Conservation (phyloP, 345 rosid species). For the Mercurialis annua region DNA sequence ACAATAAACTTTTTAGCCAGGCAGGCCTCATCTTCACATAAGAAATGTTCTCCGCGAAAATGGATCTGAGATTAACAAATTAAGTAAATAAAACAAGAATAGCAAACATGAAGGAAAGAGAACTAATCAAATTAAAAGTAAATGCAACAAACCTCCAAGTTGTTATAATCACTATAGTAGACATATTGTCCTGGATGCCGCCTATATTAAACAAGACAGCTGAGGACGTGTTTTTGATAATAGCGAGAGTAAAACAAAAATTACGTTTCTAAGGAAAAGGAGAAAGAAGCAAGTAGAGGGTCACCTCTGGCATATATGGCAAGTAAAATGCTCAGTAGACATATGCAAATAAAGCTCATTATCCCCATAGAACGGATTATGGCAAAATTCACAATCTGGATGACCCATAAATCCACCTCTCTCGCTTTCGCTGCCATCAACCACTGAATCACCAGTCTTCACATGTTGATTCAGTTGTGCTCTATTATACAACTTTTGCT, state of each 20-base stretch:
- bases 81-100: conserved; percentile 1
- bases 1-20: conserved; percentile 30
- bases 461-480: conserved; percentile 23
- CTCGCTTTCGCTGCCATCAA: conserved; percentile 30
- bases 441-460: conserved; percentile 24
- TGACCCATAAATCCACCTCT: conserved; percentile 32
- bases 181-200: conserved; percentile 29
- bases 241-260: neutral
- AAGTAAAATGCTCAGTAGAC: conserved; percentile 32
- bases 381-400: conserved; percentile 28
- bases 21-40: conserved; percentile 29
- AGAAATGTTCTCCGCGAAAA: conserved; percentile 23
- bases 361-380: conserved; percentile 25
- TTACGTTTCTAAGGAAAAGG: neutral
- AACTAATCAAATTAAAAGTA: neutral
- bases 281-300: neutral
- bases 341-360: conserved; percentile 28
- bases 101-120: neutral
- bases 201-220: conserved; percentile 11
- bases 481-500: conserved; percentile 26
- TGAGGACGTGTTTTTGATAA: neutral
- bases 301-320: conserved; percentile 31
- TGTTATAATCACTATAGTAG: conserved; percentile 22
- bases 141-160: conserved; percentile 19
- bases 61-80: conserved; percentile 17